Percentiles rank a stretch among this genome's conserved stretches.
Evolutionary conservation across 108 stramenopile genomes (phyloP).

Genomic region (Hondaea fermentalgiana): DNA sequence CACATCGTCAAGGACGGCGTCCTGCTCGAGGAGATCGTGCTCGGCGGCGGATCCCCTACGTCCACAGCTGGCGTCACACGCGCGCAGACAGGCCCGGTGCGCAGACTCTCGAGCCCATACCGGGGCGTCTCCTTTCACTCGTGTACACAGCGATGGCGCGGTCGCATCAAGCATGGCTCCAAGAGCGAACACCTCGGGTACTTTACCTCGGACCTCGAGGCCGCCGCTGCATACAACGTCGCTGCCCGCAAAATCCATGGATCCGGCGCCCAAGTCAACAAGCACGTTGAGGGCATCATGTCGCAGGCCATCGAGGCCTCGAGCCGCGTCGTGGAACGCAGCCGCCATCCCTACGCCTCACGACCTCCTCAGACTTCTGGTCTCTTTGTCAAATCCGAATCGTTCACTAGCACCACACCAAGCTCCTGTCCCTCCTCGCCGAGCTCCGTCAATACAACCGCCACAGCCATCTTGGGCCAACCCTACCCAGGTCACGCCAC

Average conservation of each 20-base stretch:
- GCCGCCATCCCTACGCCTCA: neutral
- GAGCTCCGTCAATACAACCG: no score
- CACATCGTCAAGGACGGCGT: neutral
- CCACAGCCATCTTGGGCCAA: no score
- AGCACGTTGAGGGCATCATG: neutral
- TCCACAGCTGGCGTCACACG: neutral
- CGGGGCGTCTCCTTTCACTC: constrained; percentile 11
- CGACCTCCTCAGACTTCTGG: neutral
- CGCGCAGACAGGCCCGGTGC: neutral
- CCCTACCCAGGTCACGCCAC: no score
- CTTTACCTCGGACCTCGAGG: neutral
- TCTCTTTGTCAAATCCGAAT: neutral
- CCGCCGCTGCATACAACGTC: neutral
- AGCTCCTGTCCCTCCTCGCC: neutral
- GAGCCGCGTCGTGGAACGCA: neutral
- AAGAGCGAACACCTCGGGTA: constrained; percentile 1
- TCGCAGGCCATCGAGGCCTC: neutral
- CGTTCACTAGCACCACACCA: neutral
- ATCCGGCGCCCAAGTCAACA: neutral
- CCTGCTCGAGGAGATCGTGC: neutral
- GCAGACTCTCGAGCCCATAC: neutral
- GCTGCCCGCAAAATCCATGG: constrained; percentile 5
- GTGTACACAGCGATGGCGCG: neutral
- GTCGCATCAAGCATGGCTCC: constrained; percentile 10
- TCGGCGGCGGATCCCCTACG: neutral